Conservation (phyloP, 768 basidiomycete genomes). For the Leccinum barrowsii region DNA sequence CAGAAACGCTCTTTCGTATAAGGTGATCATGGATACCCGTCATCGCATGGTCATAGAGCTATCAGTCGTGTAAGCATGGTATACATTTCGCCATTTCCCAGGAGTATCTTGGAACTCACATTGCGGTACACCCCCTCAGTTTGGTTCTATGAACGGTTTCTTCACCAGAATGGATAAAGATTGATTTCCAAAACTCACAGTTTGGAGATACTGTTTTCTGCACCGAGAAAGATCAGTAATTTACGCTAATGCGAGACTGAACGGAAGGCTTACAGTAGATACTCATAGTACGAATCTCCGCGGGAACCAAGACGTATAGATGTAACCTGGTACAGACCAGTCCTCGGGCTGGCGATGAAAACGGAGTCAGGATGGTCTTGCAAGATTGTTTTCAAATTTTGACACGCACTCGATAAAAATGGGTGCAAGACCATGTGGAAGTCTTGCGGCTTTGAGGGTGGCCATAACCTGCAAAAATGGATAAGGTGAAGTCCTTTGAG, state of each 20-base stretch:
- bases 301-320: constrained; percentile 87
- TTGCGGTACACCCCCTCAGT: constrained; percentile 76
- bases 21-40: constrained; percentile 73
- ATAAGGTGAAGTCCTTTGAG: neutral
- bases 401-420: constrained; percentile 74
- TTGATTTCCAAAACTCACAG: constrained; percentile 19
- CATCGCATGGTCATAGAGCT: constrained; percentile 94
- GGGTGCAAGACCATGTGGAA: constrained; percentile 73
- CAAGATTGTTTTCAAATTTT: constrained; percentile 4
- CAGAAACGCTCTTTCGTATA: constrained; percentile 56
- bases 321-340: constrained; percentile 56
- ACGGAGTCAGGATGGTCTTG: constrained; percentile 9
- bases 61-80: constrained; percentile 5
- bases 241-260: neutral
- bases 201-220: constrained; percentile 33
- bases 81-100: neutral
- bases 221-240: constrained; percentile 1
- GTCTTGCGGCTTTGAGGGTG: constrained; percentile 57
- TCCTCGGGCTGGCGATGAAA: constrained; percentile 37
- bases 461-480: constrained; percentile 53
- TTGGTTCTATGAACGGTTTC: constrained; percentile 45
- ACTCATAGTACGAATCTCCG: constrained; percentile 94
- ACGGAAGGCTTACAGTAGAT: constrained; percentile 57
- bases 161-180: neutral
- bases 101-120: constrained; percentile 37